These are phyloP conservation scores for Kwoniella pini DNA, from an alignment of 768 basidiomycete genomes.

Conservation along the genomic window DNA sequence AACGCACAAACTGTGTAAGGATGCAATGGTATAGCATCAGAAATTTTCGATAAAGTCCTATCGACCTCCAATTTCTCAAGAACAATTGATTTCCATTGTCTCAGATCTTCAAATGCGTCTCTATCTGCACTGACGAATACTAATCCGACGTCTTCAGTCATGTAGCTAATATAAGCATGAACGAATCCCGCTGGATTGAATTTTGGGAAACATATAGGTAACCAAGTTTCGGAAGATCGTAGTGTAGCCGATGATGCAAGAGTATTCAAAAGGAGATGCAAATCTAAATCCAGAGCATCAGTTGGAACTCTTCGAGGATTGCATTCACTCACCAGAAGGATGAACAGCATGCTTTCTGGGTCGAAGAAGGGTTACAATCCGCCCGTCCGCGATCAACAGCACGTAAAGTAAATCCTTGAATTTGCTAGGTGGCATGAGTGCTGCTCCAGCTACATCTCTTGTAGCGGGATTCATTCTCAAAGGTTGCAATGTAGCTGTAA, in stretches of 20 bases:
- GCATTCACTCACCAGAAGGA: slow-evolving; percentile 66
- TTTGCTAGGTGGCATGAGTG: slow-evolving; percentile 75
- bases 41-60: slow-evolving; percentile 58
- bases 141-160: slow-evolving; percentile 61
- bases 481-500: slow-evolving; percentile 76
- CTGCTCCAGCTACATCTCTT: slow-evolving; percentile 74
- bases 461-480: slow-evolving; percentile 70
- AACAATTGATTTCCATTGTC: slow-evolving; percentile 71
- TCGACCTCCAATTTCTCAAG: slow-evolving; percentile 69
- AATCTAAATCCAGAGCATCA: slow-evolving; percentile 60
- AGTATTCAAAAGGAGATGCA: slow-evolving; percentile 90
- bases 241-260: slow-evolving; percentile 79
- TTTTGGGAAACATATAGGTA: slow-evolving; percentile 93
- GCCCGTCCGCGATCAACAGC: slow-evolving; percentile 74
- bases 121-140: slow-evolving; percentile 78
- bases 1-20: slow-evolving; percentile 42
- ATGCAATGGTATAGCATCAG: slow-evolving; percentile 60
- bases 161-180: slow-evolving; percentile 73
- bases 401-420: slow-evolving; percentile 93
- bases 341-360: slow-evolving; percentile 95
- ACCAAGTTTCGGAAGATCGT: slow-evolving; percentile 77
- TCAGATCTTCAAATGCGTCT: slow-evolving; percentile 76
- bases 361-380: slow-evolving; percentile 80
- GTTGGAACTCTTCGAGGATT: not conserved
- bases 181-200: slow-evolving; percentile 87